Evolutionary conservation across 805 yeast species (phyloP), one percentile per base, ranked within the genome.

Genomic region (Teunomyces atbi): DNA sequence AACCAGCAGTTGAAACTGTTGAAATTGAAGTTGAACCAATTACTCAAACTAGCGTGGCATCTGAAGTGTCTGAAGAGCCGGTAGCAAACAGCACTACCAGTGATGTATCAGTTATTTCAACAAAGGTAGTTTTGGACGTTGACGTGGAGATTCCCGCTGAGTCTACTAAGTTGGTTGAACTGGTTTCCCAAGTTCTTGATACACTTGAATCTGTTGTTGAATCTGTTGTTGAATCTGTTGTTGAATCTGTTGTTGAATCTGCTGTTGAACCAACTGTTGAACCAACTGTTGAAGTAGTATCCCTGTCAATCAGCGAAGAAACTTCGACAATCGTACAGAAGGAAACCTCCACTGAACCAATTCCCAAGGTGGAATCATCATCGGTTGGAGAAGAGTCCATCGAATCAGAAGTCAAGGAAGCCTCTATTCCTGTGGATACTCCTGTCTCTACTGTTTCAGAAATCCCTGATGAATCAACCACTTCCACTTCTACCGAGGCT

Each of bases 131-230:
- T 23, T 7, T 23, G 26, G 8, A 23, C 11, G 26, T 21, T 7
- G 26, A 21, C 26, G 10, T 21, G 10, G 26, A 7, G 2, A 23
- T 21, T 21, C 23, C 26, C 8, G 26, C 8, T 23, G 26, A 23
- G 4, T 32, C 44, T 26, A n/a, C 15, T 23, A 5, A 11, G 23
- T 23, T 12, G 30, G 39, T 19, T 12, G 34, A 44, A 23, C 11
- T 15, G 11, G 38, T 23, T 12, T 23, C 26, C 26, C 26, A 23
- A 23, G 29, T 36, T n/a, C 35, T 13, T 5, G 46, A 35, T 8
- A 16, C n/a, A 11, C 18, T 29, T 15, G 45, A 33, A 12, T 32
- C 44, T 29, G 23, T 42, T 19, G 50, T 35, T 12, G 44, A 37
- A 35, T 35, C 46, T 34, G 39, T 42, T 30, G 33, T 37, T 35